phyloP scores from a whole-genome alignment of 2,329 filamentous ascomycete genomes.

The Trichoderma guizhouense region DNA sequence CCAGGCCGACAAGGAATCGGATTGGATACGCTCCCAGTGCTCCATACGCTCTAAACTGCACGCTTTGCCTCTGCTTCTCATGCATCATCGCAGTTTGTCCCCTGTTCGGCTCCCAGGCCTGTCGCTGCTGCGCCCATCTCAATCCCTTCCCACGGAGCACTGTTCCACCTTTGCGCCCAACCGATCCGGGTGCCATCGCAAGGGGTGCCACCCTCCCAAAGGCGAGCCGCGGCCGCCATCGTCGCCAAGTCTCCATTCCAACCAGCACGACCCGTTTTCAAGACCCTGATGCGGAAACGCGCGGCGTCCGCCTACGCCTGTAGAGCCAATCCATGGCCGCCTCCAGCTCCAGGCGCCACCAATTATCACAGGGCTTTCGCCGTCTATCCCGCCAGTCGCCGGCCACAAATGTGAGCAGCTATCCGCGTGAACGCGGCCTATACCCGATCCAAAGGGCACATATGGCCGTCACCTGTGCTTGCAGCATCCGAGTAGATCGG shows the following conservation, averaged over 20 bases:
- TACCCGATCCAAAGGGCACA: neutral
- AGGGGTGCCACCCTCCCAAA: slow-evolving; percentile 9
- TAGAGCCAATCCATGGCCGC: neutral
- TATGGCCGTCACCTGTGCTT: neutral
- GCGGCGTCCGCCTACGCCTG: neutral
- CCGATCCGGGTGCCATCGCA: slow-evolving; percentile 11
- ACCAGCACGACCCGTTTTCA: slow-evolving; percentile 1
- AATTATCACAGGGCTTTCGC: slow-evolving; percentile 7
- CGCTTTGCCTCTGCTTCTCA: neutral
- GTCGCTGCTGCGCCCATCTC: slow-evolving; percentile 7
- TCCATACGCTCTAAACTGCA: neutral
- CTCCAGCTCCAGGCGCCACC: slow-evolving; percentile 8
- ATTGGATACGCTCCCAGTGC: neutral
- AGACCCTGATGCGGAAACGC: slow-evolving; percentile 7
- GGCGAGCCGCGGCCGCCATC: slow-evolving; percentile 16
- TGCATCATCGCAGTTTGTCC: neutral
- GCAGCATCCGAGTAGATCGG: neutral
- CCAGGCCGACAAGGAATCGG: neutral
- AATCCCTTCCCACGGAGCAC: neutral
- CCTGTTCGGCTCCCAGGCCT: neutral
- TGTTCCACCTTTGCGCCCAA: slow-evolving; percentile 11
- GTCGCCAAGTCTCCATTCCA: slow-evolving; percentile 9
- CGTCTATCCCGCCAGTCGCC: slow-evolving; percentile 10
- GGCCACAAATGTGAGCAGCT: slow-evolving; percentile 12
- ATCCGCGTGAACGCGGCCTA: slow-evolving; percentile 6